phyloP scores from a whole-genome alignment of 139 green algal species.

The Chlamydomonas schloesseri region DNA sequence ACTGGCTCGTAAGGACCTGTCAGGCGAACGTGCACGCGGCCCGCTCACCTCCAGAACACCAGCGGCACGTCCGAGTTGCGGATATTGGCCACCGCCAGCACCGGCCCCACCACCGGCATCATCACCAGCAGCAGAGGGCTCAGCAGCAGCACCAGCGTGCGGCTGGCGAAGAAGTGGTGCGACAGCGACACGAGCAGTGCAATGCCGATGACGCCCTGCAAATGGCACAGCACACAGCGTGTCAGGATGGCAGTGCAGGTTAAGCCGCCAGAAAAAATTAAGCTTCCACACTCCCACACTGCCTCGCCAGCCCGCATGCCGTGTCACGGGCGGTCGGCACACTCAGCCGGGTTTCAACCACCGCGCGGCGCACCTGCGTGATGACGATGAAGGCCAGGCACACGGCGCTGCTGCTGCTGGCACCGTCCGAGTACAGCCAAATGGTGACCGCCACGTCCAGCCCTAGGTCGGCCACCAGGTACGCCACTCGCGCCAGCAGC shows the following conservation, averaged over 20 bases:
- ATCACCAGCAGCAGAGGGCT: slow-evolving; percentile 40
- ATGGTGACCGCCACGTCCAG: slow-evolving; percentile 42
- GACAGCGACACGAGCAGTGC: slow-evolving; percentile 30
- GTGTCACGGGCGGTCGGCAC: no score
- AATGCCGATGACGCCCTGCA: neutral
- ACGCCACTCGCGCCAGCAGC: slow-evolving; percentile 8
- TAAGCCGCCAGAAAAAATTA: no score
- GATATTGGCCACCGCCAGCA: slow-evolving; percentile 52
- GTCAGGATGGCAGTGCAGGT: no score
- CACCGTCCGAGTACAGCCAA: slow-evolving; percentile 47
- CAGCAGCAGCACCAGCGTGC: neutral
- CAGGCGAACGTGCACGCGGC: no score
- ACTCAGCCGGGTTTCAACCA: no score
- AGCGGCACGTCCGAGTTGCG: slow-evolving; percentile 51
- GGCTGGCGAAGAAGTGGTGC: slow-evolving; percentile 37
- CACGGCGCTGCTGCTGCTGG: neutral
- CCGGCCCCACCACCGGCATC: slow-evolving; percentile 42
- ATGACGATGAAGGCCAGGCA: slow-evolving; percentile 51
- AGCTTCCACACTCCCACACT: no score
- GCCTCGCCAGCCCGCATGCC: no score
- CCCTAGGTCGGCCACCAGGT: slow-evolving; percentile 42
- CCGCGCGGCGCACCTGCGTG: slow-evolving; percentile 18
- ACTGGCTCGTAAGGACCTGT: no score
- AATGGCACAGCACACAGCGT: no score
- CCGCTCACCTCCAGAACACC: slow-evolving; percentile 54